Evolutionary conservation across 345 rosid species (phyloP).

Genomic region (Acer negundo): DNA sequence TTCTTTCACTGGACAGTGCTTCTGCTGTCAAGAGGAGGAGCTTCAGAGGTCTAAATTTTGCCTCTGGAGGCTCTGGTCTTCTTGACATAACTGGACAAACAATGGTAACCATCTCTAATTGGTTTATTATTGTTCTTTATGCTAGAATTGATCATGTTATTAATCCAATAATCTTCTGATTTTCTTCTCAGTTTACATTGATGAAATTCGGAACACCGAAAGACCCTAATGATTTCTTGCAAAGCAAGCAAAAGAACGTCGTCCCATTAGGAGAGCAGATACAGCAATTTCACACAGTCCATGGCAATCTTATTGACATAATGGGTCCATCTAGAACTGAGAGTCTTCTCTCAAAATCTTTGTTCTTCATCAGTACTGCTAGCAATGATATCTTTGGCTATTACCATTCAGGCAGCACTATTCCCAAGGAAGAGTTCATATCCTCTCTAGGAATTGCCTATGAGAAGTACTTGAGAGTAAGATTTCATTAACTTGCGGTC

Average conservation of each 20-base stretch:
- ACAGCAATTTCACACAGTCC: constrained; percentile 31
- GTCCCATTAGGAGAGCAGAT: constrained; percentile 43
- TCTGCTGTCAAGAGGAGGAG: constrained; percentile 23
- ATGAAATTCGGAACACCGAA: not conserved
- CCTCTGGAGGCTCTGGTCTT: constrained; percentile 61
- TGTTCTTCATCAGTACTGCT: constrained; percentile 58
- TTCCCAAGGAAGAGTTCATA: constrained; percentile 36
- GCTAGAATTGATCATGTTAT: not conserved
- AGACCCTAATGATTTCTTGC: not conserved
- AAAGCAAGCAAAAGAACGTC: constrained; percentile 22
- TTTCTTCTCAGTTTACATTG: constrained; percentile 11
- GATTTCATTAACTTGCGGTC: not conserved
- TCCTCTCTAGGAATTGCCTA: constrained; percentile 34
- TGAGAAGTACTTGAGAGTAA: constrained; percentile 42
- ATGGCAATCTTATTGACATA: constrained; percentile 16
- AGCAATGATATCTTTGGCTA: constrained; percentile 50
- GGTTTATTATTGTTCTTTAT: not conserved
- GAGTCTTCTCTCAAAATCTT: constrained; percentile 32
- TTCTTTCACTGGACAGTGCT: constrained; percentile 31
- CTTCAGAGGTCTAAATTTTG: constrained; percentile 48
- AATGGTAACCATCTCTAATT: constrained; percentile 4
- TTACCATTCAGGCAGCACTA: constrained; percentile 22
- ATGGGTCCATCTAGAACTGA: constrained; percentile 30
- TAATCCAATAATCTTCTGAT: not conserved
- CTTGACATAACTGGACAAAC: constrained; percentile 37